phyloP scores from a whole-genome alignment of 306 rosid species.

The Corylus heterophylla region DNA sequence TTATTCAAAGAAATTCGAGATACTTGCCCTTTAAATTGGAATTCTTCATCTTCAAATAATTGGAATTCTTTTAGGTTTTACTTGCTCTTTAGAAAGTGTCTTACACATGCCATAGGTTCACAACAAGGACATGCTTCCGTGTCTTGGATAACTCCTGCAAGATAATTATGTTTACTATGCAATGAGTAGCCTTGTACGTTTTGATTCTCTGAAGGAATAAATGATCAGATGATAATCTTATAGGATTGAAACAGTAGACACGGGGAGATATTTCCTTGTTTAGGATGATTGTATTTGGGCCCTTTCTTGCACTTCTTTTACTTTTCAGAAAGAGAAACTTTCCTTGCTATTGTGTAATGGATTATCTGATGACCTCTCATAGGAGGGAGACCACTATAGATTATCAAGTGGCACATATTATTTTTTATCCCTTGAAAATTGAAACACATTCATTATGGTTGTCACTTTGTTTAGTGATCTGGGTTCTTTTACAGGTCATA shows the following conservation, averaged over 20 bases:
- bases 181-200: neutral
- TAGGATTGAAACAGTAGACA: neutral
- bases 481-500: constrained; percentile 55
- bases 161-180: neutral
- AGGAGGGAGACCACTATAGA: neutral
- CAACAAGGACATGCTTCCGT: neutral
- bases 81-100: too few relatives aligned
- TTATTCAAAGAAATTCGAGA: constrained; percentile 24
- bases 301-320: neutral
- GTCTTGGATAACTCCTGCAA: neutral
- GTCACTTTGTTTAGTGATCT: constrained; percentile 22
- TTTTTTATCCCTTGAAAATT: constrained; percentile 21
- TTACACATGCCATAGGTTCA: too few relatives aligned
- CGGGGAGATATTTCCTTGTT: neutral
- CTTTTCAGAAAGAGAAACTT: neutral
- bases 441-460: constrained; percentile 7
- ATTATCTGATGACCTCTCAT: neutral
- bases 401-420: neutral
- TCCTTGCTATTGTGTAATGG: neutral
- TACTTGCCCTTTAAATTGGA: constrained; percentile 6
- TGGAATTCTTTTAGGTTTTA: neutral
- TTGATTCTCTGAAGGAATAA: neutral
- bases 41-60: neutral
- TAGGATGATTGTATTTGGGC: neutral
- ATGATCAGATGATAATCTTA: neutral